Conservation (phyloP, 345 rosid species). For the Iberis pinnata region DNA sequence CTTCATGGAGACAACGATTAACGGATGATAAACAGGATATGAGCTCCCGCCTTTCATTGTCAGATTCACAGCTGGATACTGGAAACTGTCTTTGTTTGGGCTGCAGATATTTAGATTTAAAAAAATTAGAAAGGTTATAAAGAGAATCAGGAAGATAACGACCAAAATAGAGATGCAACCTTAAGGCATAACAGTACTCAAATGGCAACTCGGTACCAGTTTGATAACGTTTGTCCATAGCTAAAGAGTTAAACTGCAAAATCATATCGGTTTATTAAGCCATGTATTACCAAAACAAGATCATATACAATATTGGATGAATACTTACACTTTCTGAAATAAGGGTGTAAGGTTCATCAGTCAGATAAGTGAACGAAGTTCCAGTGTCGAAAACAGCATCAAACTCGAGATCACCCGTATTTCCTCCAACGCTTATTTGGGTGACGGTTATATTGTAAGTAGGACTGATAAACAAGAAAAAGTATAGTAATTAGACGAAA, state of each 20-base stretch:
- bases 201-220: slow-evolving; percentile 46
- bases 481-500: neutral
- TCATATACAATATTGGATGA: slow-evolving; percentile 4
- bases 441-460: slow-evolving; percentile 73
- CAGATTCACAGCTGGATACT: slow-evolving; percentile 46
- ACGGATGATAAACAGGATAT: slow-evolving; percentile 48
- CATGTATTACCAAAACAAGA: slow-evolving; percentile 2
- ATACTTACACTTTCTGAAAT: slow-evolving; percentile 57
- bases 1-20: slow-evolving; percentile 28
- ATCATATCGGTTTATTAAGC: neutral
- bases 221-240: slow-evolving; percentile 44
- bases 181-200: slow-evolving; percentile 65
- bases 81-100: slow-evolving; percentile 33
- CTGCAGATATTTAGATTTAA: slow-evolving; percentile 26
- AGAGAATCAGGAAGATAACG: slow-evolving; percentile 1
- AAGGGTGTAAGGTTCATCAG: slow-evolving; percentile 59
- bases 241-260: slow-evolving; percentile 60
- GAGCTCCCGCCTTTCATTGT: slow-evolving; percentile 72
- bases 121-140: slow-evolving; percentile 1
- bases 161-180: slow-evolving; percentile 37
- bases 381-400: slow-evolving; percentile 87
- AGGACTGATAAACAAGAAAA: slow-evolving; percentile 45
- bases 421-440: slow-evolving; percentile 54
- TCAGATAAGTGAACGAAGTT: slow-evolving; percentile 86
- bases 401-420: slow-evolving; percentile 43